Percentiles rank a stretch among this genome's conserved stretches.
Conservation (phyloP, 208 protist genomes). For the Trypanosoma grayi region DNA sequence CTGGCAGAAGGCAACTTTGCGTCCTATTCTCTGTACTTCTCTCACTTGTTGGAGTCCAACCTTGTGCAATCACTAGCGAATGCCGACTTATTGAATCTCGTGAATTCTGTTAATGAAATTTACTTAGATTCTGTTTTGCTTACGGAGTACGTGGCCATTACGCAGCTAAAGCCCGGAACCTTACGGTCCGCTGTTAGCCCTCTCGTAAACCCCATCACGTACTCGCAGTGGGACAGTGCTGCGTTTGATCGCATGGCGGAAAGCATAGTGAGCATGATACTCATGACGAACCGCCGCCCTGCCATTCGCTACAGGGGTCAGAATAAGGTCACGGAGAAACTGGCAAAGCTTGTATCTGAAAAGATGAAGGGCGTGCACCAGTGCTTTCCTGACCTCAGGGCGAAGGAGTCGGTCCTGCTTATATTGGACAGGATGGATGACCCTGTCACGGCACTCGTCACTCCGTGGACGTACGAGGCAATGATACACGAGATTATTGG, state of each 20-base stretch:
- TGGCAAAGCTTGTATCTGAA: slow-evolving; percentile 74
- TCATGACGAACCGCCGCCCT: slow-evolving; percentile 83
- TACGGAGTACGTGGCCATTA: slow-evolving; percentile 74
- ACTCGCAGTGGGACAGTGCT: slow-evolving; percentile 63
- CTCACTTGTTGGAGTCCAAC: slow-evolving; percentile 81
- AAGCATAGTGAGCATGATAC: slow-evolving; percentile 78
- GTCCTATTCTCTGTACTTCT: slow-evolving; percentile 90
- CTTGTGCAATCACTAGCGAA: slow-evolving; percentile 93
- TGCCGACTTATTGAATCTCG: slow-evolving; percentile 93
- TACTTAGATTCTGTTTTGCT: slow-evolving; percentile 95
- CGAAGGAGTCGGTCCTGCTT: slow-evolving; percentile 77
- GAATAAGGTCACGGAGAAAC: slow-evolving; percentile 58
- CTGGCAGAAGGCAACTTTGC: slow-evolving; percentile 89
- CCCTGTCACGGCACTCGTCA: slow-evolving; percentile 96
- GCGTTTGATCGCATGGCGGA: slow-evolving; percentile 70
- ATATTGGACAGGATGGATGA: slow-evolving; percentile 92
- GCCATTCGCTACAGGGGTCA: slow-evolving; percentile 77
- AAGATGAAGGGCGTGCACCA: slow-evolving; percentile 81
- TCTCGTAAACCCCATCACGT: slow-evolving; percentile 74
- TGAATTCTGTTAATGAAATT: slow-evolving; percentile 90
- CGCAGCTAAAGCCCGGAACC: slow-evolving; percentile 49
- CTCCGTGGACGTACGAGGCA: slow-evolving; percentile 99
- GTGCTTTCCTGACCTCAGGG: slow-evolving; percentile 85
- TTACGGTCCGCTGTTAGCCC: slow-evolving; percentile 36
- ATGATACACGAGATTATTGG: slow-evolving; percentile 98